A percentile compares a stretch with the other conserved stretches of the same genome.
These are phyloP conservation scores for Coprinopsis sp. DNA, from an alignment of 768 basidiomycete species.

Conservation along the genomic window DNA sequence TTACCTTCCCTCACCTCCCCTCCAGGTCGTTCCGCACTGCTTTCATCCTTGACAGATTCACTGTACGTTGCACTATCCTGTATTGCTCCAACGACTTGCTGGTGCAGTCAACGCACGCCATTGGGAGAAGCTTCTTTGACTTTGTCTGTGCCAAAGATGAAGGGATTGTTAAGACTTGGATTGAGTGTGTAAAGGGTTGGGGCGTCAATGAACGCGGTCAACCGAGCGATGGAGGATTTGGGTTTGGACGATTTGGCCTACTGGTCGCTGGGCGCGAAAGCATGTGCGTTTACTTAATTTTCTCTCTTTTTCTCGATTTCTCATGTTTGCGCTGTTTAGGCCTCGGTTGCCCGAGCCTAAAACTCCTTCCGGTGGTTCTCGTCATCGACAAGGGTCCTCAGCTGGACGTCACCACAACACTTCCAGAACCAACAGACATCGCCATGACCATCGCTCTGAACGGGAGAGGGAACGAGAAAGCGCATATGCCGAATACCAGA, in stretches of 20 bases:
- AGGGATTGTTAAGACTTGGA: conserved; percentile 63
- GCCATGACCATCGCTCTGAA: not conserved
- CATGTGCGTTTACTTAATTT: conserved; percentile 34
- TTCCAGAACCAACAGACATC: not conserved
- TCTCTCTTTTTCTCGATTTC: not conserved
- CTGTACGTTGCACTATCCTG: conserved; percentile 54
- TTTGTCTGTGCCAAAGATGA: conserved; percentile 67
- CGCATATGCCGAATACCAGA: conserved; percentile 6
- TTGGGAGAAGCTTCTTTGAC: conserved; percentile 70
- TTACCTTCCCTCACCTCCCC: conserved; percentile 60
- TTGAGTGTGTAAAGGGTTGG: conserved; percentile 75
- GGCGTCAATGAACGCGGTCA: conserved; percentile 81
- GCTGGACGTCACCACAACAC: conserved; percentile 4
- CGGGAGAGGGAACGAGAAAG: not conserved
- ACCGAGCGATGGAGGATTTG: conserved; percentile 81
- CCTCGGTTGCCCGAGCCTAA: conserved; percentile 31
- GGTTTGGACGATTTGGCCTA: conserved; percentile 67
- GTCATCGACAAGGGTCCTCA: conserved; percentile 22
- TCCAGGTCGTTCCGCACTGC: conserved; percentile 70
- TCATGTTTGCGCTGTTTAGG: conserved; percentile 14
- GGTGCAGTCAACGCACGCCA: conserved; percentile 50
- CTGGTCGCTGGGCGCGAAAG: conserved; percentile 59
- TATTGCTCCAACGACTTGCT: conserved; percentile 75
- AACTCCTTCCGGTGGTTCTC: conserved; percentile 16
- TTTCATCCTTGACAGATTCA: conserved; percentile 80